Evolutionary conservation across 2,329 filamentous ascomycete species (phyloP).

Genomic region (Cordyceps farinosa): DNA sequence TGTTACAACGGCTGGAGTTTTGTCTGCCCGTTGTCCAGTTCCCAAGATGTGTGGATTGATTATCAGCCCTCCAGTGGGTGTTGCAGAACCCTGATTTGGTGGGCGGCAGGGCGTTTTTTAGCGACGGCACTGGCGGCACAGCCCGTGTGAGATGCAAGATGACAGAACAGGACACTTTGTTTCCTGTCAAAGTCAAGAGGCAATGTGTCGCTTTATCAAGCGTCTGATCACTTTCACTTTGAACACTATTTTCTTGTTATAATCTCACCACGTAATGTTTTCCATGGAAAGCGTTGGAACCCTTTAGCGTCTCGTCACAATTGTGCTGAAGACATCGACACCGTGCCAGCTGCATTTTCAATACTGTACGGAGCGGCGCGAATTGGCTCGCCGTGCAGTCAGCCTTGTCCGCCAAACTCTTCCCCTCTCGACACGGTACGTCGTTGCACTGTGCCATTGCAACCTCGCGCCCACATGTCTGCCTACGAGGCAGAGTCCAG

Average conservation of each 20-base stretch:
- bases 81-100: neutral
- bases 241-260: neutral
- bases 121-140: neutral
- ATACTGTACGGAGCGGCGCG: neutral
- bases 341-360: neutral
- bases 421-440: neutral
- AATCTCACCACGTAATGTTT: neutral
- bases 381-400: neutral
- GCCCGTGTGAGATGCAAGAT: neutral
- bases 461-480: neutral
- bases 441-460: neutral
- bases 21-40: no score
- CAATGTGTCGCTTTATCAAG: no score
- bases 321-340: neutral
- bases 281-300: constrained; percentile 9
- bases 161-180: neutral
- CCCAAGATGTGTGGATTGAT: no score
- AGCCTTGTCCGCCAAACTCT: neutral
- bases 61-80: neutral
- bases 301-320: constrained; percentile 1
- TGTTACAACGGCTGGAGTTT: neutral
- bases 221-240: neutral
- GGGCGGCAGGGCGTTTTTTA: constrained; percentile 3
- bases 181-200: no score
- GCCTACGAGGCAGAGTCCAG: constrained; percentile 7